phyloP scores from a whole-genome alignment of 345 rosid genomes.

The Leavenworthia alabamica region DNA sequence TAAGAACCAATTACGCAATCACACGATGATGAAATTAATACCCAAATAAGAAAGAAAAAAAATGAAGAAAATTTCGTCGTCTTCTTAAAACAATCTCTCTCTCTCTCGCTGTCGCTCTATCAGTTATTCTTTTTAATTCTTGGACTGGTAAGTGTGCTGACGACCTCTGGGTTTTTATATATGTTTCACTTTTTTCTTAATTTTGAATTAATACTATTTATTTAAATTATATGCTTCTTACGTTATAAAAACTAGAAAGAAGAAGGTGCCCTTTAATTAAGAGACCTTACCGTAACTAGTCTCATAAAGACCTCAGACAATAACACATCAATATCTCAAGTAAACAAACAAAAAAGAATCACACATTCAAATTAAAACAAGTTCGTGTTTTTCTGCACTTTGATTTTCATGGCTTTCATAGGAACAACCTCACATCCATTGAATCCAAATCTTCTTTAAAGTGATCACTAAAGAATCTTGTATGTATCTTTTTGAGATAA shows the following conservation, averaged over 20 bases:
- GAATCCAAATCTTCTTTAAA: not conserved
- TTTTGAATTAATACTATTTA: not conserved
- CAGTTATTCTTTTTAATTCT: slow-evolving; percentile 34
- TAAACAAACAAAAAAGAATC: not conserved
- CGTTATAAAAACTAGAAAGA: too few relatives aligned
- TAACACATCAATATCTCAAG: not conserved
- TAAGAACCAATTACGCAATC: not conserved
- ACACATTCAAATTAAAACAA: not conserved
- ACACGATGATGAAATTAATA: not conserved
- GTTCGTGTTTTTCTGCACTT: not conserved
- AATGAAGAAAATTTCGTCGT: slow-evolving; percentile 14
- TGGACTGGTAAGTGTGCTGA: slow-evolving; percentile 20
- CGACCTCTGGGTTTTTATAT: slow-evolving; percentile 8
- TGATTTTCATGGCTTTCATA: not conserved
- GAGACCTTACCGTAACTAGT: too few relatives aligned
- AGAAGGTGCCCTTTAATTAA: too few relatives aligned
- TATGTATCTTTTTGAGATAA: slow-evolving; percentile 1
- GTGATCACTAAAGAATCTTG: not conserved
- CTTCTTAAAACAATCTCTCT: slow-evolving; percentile 16
- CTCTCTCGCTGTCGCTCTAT: slow-evolving; percentile 33
- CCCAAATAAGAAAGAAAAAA: not conserved
- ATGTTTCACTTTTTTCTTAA: not conserved
- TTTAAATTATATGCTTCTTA: too few relatives aligned
- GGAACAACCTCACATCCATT: slow-evolving; percentile 4
- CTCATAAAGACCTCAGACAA: too few relatives aligned